A percentile compares a stretch with the other conserved stretches of the same genome.
Evolutionary conservation across 257 asterid genomes (phyloP).

Genomic region (Haberlea rhodopensis): DNA sequence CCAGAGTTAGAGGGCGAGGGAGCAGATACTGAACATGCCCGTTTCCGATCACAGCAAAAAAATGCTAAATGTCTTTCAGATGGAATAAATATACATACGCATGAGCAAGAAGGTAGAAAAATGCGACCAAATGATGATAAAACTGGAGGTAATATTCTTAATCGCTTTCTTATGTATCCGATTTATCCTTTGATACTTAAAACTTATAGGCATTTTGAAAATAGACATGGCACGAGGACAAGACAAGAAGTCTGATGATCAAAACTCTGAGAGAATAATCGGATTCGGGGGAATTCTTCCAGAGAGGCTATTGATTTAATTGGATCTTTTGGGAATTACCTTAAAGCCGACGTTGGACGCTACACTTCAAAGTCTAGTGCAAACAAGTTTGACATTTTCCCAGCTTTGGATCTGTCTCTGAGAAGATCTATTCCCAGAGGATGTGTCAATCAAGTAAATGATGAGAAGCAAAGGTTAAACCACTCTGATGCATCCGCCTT

Average conservation of each 20-base stretch:
- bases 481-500: constrained; percentile 93
- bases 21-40: constrained; percentile 34
- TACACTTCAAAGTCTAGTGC: constrained; percentile 34
- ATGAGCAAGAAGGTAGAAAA: too few species aligned
- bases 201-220: constrained; percentile 15
- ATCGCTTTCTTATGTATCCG: constrained; percentile 7
- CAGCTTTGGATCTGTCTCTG: constrained; percentile 70
- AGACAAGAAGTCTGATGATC: constrained; percentile 32
- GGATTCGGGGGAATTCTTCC: constrained; percentile 29
- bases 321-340: constrained; percentile 68
- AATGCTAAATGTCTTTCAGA: constrained; percentile 31
- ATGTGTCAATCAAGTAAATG: constrained; percentile 46
- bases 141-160: constrained; percentile 35
- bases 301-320: constrained; percentile 81
- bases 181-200: constrained; percentile 7
- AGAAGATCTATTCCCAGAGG: constrained; percentile 53
- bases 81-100: constrained; percentile 24
- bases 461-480: constrained; percentile 51
- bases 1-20: constrained; percentile 57
- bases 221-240: constrained; percentile 37
- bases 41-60: constrained; percentile 35
- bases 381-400: constrained; percentile 49
- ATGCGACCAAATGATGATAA: constrained; percentile 31
- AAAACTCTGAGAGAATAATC: constrained; percentile 33
- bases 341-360: constrained; percentile 33